Evolutionary conservation across 768 basidiomycete genomes (phyloP), one percentile per base, ranked within the genome.

Genomic region (Mycena galericulata): DNA sequence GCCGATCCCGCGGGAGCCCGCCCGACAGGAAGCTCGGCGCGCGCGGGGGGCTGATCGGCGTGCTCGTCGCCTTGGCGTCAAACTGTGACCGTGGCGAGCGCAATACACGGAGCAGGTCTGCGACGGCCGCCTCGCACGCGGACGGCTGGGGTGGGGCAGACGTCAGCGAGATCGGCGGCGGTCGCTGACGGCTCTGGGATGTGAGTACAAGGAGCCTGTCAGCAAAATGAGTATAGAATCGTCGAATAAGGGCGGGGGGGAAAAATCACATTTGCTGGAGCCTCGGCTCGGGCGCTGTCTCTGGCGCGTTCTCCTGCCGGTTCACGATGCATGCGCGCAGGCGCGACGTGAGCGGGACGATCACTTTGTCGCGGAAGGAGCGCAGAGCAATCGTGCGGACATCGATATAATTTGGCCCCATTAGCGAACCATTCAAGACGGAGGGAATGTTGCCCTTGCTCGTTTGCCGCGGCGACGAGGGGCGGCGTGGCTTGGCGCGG

Each of bases 371-470:
- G 30, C 94, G 88, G 76, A 96, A 96, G 10, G 91, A 88, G 45
- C 89, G 86, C 27, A 96, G 83, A 8, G 93, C 92, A n/a, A 95
- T 85, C 8, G 88, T 88, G 32, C 94, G 90, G 27, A 95, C 93
- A 70, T 96, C 94, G 58, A 96, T 93, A 38, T 87, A 88, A 18
- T 86, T 81, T 0, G 84, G 75, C 24, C 87, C 80, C 38, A 77
- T 71, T 29, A 69, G 50, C n/a, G 70, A 46, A 61, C 73, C 77
- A 65, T 74, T 79, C 24, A 79, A 71, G 58, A 74, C 66, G 68
- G 80, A 77, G 27, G 80, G 79, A 22, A 81, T 77, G 12, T 86
- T 81, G 8, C 79, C 71, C 72, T 87, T 89, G 30, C 80, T 77
- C 40, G 79, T 80, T 74, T 89, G 89, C 20, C 88, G 83, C 5